Evolutionary conservation across 805 yeast species (phyloP).

Genomic region (Pichia cephalocereana): DNA sequence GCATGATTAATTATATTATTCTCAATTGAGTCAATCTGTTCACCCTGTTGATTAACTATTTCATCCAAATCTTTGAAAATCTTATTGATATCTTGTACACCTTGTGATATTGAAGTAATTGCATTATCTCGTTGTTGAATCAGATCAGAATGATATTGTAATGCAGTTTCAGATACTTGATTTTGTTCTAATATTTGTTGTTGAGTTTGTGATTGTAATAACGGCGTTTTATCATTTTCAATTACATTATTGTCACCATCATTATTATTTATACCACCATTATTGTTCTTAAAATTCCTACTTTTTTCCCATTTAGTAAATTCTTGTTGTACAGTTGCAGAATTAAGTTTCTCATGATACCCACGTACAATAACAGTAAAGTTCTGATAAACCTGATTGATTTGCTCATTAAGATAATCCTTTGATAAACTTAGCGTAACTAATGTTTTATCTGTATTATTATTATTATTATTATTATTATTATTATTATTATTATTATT

Average conservation of each 20-base stretch:
- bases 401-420: slow-evolving; percentile 31
- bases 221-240: slow-evolving; percentile 2
- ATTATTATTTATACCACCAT: not conserved
- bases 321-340: slow-evolving; percentile 27
- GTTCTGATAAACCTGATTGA: slow-evolving; percentile 38
- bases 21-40: slow-evolving; percentile 74
- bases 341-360: slow-evolving; percentile 41
- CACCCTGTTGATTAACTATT: slow-evolving; percentile 77
- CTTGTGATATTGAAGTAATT: slow-evolving; percentile 61
- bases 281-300: not conserved
- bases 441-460: not conserved
- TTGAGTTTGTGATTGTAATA: slow-evolving; percentile 10
- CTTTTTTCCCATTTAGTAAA: slow-evolving; percentile 7
- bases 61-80: slow-evolving; percentile 76
- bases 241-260: not conserved
- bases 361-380: slow-evolving; percentile 34
- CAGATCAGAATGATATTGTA: slow-evolving; percentile 54
- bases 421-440: not conserved
- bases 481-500: too few species aligned
- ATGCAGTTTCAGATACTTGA: slow-evolving; percentile 33
- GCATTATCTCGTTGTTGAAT: slow-evolving; percentile 70
- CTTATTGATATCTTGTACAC: slow-evolving; percentile 76
- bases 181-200: slow-evolving; percentile 22
- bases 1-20: slow-evolving; percentile 61
- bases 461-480: too few species aligned